Base-by-base conservation (phyloP, 345 rosid genomes). In the Diplotaxis tenuifolia region DNA sequence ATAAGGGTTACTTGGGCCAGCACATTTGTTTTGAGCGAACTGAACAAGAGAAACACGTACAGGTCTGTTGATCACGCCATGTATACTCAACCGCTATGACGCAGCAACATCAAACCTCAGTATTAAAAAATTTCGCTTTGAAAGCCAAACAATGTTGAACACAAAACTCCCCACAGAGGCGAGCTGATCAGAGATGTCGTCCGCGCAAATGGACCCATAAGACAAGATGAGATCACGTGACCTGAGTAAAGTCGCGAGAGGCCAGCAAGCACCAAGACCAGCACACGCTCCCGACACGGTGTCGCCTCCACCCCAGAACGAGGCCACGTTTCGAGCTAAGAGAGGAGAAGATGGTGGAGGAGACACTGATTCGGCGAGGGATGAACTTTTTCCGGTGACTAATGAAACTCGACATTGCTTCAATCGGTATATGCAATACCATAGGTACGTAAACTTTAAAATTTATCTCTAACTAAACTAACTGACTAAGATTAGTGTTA, bases 161-260 rank as follows among this genome's bases (percentile, higher is more conserved):
- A 3, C 10, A 38, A 20, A 18, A 5, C 3, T 20, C 6, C 15
- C 20, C 29, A 1, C 1, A 56, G 14, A 12, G 36, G 34, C 2
- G 16, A 29, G 54, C 38, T 36, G 66, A 66, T 55, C 65, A 38
- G 61, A 66, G 60, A 67, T 74, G 72, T 74, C 83, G 52, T 79
- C 73, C 8, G 65, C 84, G 8, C 70, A 66, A 19, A 42, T 85
- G 49, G 87, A 85, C n/a, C 85, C 86, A 14, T 86, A 70, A 54
- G 81, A 85, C 67, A 85, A 79, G 83, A 83, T 85, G 87, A 81
- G 87, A 59, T 57, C 85, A 16, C 80, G 84, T 9, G 87, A 83
- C 42, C 67, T 87, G 38, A 79, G 57, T 67, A 79, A 75, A 52
- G 86, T 83, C 12, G 82, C 87, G 2, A 68, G 76, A 42, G 86